phyloP scores from a whole-genome alignment of 106 monocot species.

The Dendrobium huoshanense region DNA sequence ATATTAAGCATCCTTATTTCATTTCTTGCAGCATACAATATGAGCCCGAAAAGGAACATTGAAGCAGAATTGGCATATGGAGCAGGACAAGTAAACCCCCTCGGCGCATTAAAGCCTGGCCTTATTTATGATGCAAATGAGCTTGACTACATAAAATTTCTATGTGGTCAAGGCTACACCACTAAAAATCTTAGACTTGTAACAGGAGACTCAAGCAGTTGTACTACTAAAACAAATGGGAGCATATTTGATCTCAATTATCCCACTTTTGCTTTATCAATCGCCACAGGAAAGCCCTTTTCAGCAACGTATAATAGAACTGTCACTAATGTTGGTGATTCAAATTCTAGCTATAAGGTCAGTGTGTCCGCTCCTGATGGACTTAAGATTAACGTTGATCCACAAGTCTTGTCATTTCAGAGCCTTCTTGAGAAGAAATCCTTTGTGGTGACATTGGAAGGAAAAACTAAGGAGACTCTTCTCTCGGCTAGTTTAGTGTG shows the following conservation, averaged over 20 bases:
- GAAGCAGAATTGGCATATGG: conserved; percentile 24
- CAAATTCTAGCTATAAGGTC: conserved; percentile 12
- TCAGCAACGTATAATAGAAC: conserved; percentile 8
- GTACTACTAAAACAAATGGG: conserved; percentile 7
- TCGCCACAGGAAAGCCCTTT: not conserved
- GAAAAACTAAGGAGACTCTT: not conserved
- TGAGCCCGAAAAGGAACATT: conserved; percentile 5
- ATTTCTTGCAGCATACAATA: conserved; percentile 8
- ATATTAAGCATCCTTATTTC: too few species aligned
- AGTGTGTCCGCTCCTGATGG: not conserved
- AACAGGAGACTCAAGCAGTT: conserved; percentile 19
- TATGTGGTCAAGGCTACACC: conserved; percentile 20
- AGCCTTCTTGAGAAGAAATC: conserved; percentile 6
- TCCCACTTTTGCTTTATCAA: conserved; percentile 10
- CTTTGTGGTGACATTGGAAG: conserved; percentile 22
- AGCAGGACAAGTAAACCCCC: conserved; percentile 18
- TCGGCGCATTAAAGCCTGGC: conserved; percentile 12
- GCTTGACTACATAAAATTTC: conserved; percentile 9
- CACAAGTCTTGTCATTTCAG: conserved; percentile 15
- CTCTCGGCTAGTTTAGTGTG: conserved; percentile 28
- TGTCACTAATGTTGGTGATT: conserved; percentile 20
- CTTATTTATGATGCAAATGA: conserved; percentile 17
- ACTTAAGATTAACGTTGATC: conserved; percentile 17
- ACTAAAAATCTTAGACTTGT: conserved; percentile 1
- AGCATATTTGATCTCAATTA: conserved; percentile 13